These are phyloP conservation scores for Auricularia heimuer DNA, from an alignment of 768 basidiomycete genomes.

Conservation along the genomic window DNA sequence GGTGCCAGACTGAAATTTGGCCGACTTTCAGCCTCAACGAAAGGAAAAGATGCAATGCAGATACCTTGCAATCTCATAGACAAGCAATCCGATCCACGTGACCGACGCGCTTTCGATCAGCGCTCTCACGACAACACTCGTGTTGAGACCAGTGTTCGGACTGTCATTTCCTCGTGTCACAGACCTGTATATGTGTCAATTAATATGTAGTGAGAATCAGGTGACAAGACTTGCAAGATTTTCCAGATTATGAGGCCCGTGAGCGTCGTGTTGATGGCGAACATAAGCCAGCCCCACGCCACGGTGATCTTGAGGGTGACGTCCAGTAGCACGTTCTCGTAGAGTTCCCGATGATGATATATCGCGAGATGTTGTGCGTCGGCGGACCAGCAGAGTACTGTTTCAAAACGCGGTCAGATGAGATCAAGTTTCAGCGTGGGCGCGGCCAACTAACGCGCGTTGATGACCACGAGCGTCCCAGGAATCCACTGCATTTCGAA, in stretches of 20 bases:
- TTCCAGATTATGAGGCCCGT: background rate
- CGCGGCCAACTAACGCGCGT: background rate
- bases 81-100: background rate
- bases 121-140: background rate
- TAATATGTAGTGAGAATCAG: background rate
- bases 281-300: background rate
- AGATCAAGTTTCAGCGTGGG: background rate
- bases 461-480: background rate
- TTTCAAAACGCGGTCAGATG: background rate
- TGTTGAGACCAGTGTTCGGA: background rate
- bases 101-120: background rate
- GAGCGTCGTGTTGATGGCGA: background rate
- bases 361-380: background rate
- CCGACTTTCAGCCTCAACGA: too few species aligned
- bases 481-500: background rate
- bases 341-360: background rate
- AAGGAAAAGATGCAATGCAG: too few species aligned
- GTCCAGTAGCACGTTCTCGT: background rate
- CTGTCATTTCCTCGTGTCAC: background rate
- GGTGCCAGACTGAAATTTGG: background rate
- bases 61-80: background rate
- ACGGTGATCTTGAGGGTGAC: background rate
- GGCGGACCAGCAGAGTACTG: background rate
- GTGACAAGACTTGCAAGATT: background rate
- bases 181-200: background rate